These are phyloP conservation scores for Fusarium stilboides DNA, from an alignment of 2,329 filamentous ascomycete genomes.

Conservation along the genomic window DNA sequence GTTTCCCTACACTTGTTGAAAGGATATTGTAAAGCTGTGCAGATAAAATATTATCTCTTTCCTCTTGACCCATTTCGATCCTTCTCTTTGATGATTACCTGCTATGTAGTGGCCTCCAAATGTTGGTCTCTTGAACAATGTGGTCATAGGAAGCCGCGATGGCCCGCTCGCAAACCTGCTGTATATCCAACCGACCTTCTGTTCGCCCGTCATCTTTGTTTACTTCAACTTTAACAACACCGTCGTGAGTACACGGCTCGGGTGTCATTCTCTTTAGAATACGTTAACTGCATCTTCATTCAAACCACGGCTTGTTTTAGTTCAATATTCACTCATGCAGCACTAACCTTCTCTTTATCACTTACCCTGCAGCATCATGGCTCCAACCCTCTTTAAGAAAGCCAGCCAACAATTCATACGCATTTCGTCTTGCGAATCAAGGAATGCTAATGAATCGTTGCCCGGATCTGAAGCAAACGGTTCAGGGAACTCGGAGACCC, in stretches of 20 bases:
- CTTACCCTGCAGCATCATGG: slow-evolving; percentile 49
- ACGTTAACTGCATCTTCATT: slow-evolving; percentile 11
- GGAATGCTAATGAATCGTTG: slow-evolving; percentile 20
- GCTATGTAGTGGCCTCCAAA: neutral
- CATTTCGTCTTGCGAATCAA: slow-evolving; percentile 33
- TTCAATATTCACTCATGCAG: slow-evolving; percentile 28
- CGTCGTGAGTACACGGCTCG: neutral
- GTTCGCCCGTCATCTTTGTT: neutral
- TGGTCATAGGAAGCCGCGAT: slow-evolving; percentile 4
- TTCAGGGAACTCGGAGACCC: slow-evolving; percentile 19
- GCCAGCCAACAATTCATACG: slow-evolving; percentile 47
- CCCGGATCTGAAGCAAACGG: slow-evolving; percentile 16
- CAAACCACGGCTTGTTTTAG: slow-evolving; percentile 9
- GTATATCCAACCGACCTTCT: neutral
- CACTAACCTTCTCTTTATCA: slow-evolving; percentile 15
- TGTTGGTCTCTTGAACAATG: neutral
- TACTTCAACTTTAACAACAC: slow-evolving; percentile 1
- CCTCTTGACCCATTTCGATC: neutral
- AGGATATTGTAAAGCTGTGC: slow-evolving; percentile 43
- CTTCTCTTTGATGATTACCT: neutral
- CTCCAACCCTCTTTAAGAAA: slow-evolving; percentile 47
- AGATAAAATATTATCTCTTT: slow-evolving; percentile 43
- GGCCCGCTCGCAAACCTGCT: neutral
- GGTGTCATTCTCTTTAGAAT: slow-evolving; percentile 22
- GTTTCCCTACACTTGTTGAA: slow-evolving; percentile 23